These are phyloP conservation scores for Coniochaeta ligniaria DNA, from an alignment of 2,329 filamentous ascomycete genomes.

Conservation along the genomic window DNA sequence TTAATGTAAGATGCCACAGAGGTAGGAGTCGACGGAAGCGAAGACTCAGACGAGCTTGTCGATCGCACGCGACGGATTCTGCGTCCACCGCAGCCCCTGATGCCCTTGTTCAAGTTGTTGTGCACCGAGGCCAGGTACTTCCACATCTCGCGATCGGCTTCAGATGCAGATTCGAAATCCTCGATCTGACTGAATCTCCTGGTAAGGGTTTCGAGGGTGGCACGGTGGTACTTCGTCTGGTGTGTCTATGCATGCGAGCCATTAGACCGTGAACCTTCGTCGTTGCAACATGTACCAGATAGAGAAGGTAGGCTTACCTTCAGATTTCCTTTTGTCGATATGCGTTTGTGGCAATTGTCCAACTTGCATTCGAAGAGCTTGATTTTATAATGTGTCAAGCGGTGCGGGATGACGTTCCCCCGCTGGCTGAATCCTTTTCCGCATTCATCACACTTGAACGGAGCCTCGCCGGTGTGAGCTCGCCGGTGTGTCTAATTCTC, in stretches of 20 bases:
- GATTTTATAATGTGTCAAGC: slow-evolving; percentile 67
- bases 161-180: slow-evolving; percentile 55
- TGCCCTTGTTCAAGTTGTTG: slow-evolving; percentile 97
- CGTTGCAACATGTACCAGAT: no score
- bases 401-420: slow-evolving; percentile 78
- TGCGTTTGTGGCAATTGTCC: slow-evolving; percentile 73
- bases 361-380: slow-evolving; percentile 79
- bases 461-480: slow-evolving; percentile 80
- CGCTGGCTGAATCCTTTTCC: slow-evolving; percentile 78
- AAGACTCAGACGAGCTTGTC: slow-evolving; percentile 5
- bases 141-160: slow-evolving; percentile 68
- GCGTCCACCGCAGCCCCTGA: slow-evolving; percentile 91
- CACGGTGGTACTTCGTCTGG: slow-evolving; percentile 86
- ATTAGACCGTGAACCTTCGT: neutral
- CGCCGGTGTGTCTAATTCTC: slow-evolving; percentile 67
- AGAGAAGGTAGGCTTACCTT: slow-evolving; percentile 50
- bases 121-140: slow-evolving; percentile 83
- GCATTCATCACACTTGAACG: slow-evolving; percentile 73
- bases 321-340: slow-evolving; percentile 78
- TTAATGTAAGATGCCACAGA: neutral
- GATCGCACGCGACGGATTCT: slow-evolving; percentile 38
- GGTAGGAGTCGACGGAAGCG: neutral
- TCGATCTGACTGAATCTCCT: slow-evolving; percentile 59
- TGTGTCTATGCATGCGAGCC: slow-evolving; percentile 53
- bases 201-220: slow-evolving; percentile 64